phyloP scores from a whole-genome alignment of 176 grass and related monocot species.

The Ensete ventricosum region DNA sequence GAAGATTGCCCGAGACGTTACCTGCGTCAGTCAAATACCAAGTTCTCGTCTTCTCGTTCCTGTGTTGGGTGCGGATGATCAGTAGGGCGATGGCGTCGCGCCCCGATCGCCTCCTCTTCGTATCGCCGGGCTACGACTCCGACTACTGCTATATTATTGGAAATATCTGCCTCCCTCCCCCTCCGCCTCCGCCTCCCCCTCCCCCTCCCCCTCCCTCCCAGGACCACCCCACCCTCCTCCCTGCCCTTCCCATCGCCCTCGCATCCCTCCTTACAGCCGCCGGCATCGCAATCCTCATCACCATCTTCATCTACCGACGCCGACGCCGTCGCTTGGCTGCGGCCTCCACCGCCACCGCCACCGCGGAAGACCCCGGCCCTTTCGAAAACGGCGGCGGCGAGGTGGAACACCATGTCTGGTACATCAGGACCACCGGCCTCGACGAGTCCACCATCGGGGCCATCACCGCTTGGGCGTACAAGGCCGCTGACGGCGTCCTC shows the following conservation, averaged over 20 bases:
- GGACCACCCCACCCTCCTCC: neutral
- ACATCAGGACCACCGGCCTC: conserved; percentile 10
- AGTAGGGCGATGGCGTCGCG: too few species aligned
- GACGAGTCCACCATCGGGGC: conserved; percentile 7
- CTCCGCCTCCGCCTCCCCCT: neutral
- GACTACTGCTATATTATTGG: too few species aligned
- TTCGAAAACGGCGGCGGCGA: neutral
- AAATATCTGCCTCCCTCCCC: neutral
- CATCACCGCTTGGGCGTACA: conserved; percentile 10
- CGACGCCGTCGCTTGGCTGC: too few species aligned
- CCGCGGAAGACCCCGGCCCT: neutral
- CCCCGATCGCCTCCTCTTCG: too few species aligned
- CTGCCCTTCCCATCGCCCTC: neutral
- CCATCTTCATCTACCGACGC: neutral
- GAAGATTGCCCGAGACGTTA: too few species aligned
- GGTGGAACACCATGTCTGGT: conserved; percentile 11
- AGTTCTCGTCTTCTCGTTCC: too few species aligned
- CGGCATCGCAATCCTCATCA: neutral
- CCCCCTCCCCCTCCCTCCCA: neutral
- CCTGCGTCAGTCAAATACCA: too few species aligned
- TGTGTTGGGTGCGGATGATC: too few species aligned
- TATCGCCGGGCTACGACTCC: too few species aligned
- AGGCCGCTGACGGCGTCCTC: conserved; percentile 7
- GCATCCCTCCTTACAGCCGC: neutral
- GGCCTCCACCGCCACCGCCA: neutral